Evolutionary conservation across 2,329 filamentous ascomycete genomes (phyloP).

Genomic region (Cryoendolithus antarcticus): DNA sequence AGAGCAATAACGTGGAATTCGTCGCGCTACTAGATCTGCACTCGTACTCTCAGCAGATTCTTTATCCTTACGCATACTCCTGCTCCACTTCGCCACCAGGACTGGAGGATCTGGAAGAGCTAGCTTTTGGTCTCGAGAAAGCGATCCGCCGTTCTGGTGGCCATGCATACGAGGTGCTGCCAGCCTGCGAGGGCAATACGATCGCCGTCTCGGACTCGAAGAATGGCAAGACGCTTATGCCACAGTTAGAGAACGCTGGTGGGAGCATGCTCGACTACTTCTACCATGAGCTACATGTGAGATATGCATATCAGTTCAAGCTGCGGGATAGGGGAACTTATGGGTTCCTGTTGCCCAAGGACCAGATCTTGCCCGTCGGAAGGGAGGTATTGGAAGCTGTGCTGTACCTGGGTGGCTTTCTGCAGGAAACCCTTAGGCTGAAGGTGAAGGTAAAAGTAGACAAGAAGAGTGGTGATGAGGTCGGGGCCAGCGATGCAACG

Average conservation of each 20-base stretch:
- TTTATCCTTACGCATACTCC: slow-evolving; percentile 84
- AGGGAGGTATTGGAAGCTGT: slow-evolving; percentile 76
- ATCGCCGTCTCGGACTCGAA: slow-evolving; percentile 31
- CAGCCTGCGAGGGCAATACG: slow-evolving; percentile 69
- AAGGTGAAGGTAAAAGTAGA: slow-evolving; percentile 6
- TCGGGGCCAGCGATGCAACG: slow-evolving; percentile 9
- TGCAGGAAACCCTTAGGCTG: slow-evolving; percentile 37
- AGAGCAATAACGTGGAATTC: slow-evolving; percentile 58
- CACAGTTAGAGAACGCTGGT: slow-evolving; percentile 59
- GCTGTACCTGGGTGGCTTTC: slow-evolving; percentile 70
- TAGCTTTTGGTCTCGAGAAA: slow-evolving; percentile 78
- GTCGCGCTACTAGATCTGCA: slow-evolving; percentile 84
- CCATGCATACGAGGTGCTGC: slow-evolving; percentile 47
- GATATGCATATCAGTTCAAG: slow-evolving; percentile 88
- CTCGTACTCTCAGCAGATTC: slow-evolving; percentile 86
- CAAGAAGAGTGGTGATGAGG: slow-evolving; percentile 1
- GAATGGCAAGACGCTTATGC: slow-evolving; percentile 24
- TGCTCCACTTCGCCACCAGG: slow-evolving; percentile 69
- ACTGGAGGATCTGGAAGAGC: slow-evolving; percentile 81
- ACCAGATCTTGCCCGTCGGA: slow-evolving; percentile 79
- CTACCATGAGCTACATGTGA: slow-evolving; percentile 71
- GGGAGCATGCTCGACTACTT: slow-evolving; percentile 92
- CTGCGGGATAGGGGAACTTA: slow-evolving; percentile 87
- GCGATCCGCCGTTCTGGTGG: slow-evolving; percentile 73
- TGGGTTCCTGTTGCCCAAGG: slow-evolving; percentile 76